A percentile compares a stretch with the other conserved stretches of the same genome.
These are phyloP conservation scores for Monilinia fructicola DNA, from an alignment of 2,329 filamentous ascomycete species.

Conservation along the genomic window DNA sequence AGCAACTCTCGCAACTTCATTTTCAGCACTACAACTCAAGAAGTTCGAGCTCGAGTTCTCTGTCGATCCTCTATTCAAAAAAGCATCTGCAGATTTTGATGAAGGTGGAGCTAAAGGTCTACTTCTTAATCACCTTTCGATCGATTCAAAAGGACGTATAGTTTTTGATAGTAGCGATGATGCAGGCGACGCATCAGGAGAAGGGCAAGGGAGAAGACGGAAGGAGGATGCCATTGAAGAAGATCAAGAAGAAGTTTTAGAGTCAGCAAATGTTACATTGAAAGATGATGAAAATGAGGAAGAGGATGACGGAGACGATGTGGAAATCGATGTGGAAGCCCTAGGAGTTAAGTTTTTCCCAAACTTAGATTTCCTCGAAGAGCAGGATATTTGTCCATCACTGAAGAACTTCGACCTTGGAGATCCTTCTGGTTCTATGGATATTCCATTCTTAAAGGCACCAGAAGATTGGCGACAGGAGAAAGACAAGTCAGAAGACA, in stretches of 20 bases:
- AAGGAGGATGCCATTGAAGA: conserved; percentile 66
- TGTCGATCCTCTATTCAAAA: conserved; percentile 98
- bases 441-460: conserved; percentile 89
- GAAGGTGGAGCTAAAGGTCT: conserved; percentile 96
- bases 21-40: conserved; percentile 85
- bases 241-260: conserved; percentile 45
- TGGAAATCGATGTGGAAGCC: conserved; percentile 75
- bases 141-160: conserved; percentile 86
- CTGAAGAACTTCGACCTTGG: conserved; percentile 92
- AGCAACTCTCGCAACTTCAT: conserved; percentile 86
- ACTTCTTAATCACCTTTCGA: conserved; percentile 92
- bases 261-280: conserved; percentile 40
- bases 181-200: conserved; percentile 52
- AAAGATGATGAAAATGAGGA: conserved; percentile 47
- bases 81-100: conserved; percentile 96
- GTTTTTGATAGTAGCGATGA: conserved; percentile 99
- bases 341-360: conserved; percentile 84
- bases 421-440: conserved; percentile 77
- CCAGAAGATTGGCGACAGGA: conserved; percentile 81
- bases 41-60: conserved; percentile 97
- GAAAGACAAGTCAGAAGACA: conserved; percentile 56
- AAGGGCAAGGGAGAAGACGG: conserved; percentile 35
- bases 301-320: conserved; percentile 53
- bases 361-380: conserved; percentile 71
- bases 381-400: conserved; percentile 90